These are phyloP conservation scores for Ramalina peruviana DNA, from an alignment of 495 filamentous ascomycete genomes.

Conservation along the genomic window DNA sequence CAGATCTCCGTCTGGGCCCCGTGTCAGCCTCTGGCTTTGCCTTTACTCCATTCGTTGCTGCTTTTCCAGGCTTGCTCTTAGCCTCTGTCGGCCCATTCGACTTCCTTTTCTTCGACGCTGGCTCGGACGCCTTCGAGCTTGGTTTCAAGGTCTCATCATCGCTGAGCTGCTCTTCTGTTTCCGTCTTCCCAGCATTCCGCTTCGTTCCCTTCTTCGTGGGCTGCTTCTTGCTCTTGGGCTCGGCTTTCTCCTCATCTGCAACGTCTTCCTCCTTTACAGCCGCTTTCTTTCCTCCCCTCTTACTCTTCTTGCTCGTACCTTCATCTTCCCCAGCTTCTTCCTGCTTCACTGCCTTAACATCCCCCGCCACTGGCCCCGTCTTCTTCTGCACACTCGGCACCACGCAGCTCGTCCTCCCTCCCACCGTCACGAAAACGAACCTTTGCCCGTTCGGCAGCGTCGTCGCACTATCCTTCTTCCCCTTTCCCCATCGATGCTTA, in stretches of 20 bases:
- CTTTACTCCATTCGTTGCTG: background rate
- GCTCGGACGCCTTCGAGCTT: background rate
- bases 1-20: background rate
- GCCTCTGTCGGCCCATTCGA: background rate
- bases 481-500: constrained; percentile 81
- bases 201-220: background rate
- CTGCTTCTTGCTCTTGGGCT: background rate
- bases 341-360: background rate
- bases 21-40: background rate
- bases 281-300: constrained; percentile 3
- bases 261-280: constrained; percentile 11
- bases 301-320: background rate
- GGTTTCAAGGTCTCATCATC: background rate
- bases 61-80: background rate
- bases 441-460: constrained; percentile 70
- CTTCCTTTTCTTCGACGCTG: background rate
- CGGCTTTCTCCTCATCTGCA: background rate
- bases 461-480: constrained; percentile 55
- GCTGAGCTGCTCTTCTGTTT: background rate
- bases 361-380: constrained; percentile 29
- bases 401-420: constrained; percentile 76
- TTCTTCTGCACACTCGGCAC: constrained; percentile 81
- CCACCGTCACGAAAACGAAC: constrained; percentile 72
- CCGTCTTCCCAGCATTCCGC: background rate
- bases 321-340: no score